phyloP scores from a whole-genome alignment of 768 basidiomycete genomes.

The Kondoa subrosea region DNA sequence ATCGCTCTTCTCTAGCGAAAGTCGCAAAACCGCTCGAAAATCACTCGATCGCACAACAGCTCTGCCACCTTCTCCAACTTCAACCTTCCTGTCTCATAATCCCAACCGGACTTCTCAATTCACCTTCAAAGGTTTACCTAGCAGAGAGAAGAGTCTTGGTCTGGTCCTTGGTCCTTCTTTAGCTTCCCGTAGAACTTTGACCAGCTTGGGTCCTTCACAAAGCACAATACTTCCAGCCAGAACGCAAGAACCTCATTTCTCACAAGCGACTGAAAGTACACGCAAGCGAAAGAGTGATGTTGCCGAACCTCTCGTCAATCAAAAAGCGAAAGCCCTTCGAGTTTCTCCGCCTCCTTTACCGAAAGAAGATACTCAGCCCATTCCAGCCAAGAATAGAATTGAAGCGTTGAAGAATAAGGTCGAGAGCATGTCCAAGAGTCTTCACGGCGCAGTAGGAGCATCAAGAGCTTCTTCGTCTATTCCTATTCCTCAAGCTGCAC shows the following conservation, averaged over 20 bases:
- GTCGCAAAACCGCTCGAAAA: background rate
- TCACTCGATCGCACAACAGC: background rate
- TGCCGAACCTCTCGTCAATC: background rate
- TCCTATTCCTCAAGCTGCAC: background rate
- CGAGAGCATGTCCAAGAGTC: constrained; percentile 6
- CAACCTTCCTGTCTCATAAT: background rate
- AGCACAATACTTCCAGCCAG: background rate
- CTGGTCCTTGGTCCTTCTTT: background rate
- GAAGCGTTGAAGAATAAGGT: constrained; percentile 8
- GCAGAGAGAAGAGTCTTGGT: background rate
- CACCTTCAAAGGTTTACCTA: constrained; percentile 8
- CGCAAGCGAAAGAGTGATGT: constrained; percentile 6
- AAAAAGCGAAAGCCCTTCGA: background rate
- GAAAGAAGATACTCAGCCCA: background rate
- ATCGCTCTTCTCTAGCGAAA: background rate
- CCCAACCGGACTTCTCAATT: background rate
- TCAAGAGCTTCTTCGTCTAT: background rate
- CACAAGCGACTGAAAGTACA: background rate
- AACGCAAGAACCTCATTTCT: background rate
- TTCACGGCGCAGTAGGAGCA: background rate
- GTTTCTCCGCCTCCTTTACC: background rate
- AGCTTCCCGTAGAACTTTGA: background rate
- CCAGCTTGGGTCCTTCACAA: background rate
- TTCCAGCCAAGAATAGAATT: background rate
- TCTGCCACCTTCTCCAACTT: background rate